phyloP scores from a whole-genome alignment of 2,329 filamentous ascomycete genomes.

The Alternaria longipes region DNA sequence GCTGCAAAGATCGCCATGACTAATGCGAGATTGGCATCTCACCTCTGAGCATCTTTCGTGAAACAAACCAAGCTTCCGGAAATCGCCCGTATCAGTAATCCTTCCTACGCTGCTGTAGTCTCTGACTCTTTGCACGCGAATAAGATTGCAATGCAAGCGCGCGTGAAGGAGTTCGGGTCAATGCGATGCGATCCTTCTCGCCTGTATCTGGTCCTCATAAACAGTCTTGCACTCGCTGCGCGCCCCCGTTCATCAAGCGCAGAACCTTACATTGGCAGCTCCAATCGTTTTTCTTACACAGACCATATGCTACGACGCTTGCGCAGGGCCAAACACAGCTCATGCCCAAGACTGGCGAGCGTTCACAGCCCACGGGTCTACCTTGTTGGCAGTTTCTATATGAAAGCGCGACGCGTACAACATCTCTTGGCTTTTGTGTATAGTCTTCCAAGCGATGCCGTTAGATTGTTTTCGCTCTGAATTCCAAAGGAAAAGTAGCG shows the following conservation, averaged over 20 bases:
- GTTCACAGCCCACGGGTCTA: background rate
- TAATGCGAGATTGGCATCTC: background rate
- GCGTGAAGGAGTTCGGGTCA: background rate
- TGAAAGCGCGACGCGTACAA: background rate
- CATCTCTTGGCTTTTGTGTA: background rate
- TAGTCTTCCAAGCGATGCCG: background rate
- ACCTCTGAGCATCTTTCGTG: background rate
- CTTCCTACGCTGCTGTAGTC: background rate
- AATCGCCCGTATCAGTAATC: background rate
- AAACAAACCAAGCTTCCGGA: constrained; percentile 2
- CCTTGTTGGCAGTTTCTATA: background rate
- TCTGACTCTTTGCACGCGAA: background rate
- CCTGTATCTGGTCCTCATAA: background rate
- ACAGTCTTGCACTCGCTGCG: background rate
- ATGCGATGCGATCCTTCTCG: background rate
- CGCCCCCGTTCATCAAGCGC: background rate
- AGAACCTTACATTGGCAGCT: background rate
- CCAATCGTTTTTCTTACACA: rapidly evolving
- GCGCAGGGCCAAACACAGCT: background rate
- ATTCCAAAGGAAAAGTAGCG: background rate
- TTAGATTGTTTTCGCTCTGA: background rate
- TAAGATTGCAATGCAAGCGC: background rate
- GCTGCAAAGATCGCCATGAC: background rate
- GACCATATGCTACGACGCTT: background rate
- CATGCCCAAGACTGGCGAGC: background rate